phyloP scores from a whole-genome alignment of 208 protist species.

The Acanthamoeba healyi region DNA sequence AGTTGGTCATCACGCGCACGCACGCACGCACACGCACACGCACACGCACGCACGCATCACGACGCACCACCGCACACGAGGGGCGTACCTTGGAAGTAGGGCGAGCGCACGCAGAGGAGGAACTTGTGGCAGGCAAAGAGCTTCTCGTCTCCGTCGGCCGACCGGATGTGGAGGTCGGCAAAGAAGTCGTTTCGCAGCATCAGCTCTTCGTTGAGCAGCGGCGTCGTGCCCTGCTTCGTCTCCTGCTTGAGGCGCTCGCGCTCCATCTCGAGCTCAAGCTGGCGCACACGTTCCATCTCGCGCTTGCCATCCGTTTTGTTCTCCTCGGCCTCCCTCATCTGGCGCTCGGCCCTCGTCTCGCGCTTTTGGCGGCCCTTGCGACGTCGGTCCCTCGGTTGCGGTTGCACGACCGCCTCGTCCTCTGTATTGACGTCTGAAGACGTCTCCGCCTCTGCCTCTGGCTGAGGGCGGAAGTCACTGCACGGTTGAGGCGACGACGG shows the following conservation, averaged over 20 bases:
- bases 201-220: not conserved
- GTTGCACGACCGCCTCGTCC: not conserved
- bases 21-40: not conserved
- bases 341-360: not conserved
- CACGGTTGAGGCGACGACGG: too few species aligned
- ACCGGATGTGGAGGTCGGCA: not conserved
- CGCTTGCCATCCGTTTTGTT: not conserved
- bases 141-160: not conserved
- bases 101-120: slow-evolving; percentile 26
- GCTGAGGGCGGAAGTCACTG: too few species aligned
- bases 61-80: not conserved
- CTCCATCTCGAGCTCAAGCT: not conserved
- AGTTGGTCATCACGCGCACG: not conserved
- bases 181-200: not conserved
- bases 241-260: not conserved
- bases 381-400: not conserved
- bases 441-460: too few species aligned
- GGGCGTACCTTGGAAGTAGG: slow-evolving; percentile 8
- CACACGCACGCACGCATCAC: not conserved
- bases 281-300: not conserved
- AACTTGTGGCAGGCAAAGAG: slow-evolving; percentile 8
- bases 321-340: not conserved
- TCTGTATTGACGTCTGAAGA: too few species aligned
- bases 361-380: not conserved
- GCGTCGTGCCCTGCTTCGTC: not conserved